Base-by-base conservation (phyloP, 345 rosid species). In the Syzygium aromaticum region DNA sequence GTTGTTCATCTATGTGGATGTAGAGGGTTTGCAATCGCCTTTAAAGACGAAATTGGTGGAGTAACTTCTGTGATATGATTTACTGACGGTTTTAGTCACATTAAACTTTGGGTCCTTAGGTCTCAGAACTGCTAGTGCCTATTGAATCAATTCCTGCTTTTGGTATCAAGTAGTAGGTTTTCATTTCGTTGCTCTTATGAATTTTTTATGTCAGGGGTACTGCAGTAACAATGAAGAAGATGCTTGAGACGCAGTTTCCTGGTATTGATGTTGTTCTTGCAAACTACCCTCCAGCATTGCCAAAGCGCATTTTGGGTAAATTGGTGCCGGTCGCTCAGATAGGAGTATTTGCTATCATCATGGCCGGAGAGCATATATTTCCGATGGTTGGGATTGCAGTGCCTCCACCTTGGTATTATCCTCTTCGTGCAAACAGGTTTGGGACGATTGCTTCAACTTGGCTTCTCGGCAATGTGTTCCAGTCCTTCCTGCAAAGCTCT, bases 391-490 rank as follows among this genome's bases (percentile, higher is more conserved):
- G 99, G 53, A 61, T 95, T 46, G 77, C 87, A 85, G 86, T 92
- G 4, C 97, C 96, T 30, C 98, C 98, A 57, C 94, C 95, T 43
- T 95, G 97, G 98, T 93, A 92, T 88, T 89, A 92, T 87, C 91
- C 93, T 43, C 86, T 96, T 91, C 94, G 96, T 54, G 96, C 96
- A 54, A 97, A 97, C 88, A 94, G 93, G 88, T 97, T 97, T 86
- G 98, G 98, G 78, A 94, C 98, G 78, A 95, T 96, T 86, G 99
- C 99, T 23, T 91, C 95, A 38, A 92, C 96, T 87, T 95, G 98
- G 98, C 98, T 97, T 92, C 87, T 97, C 15, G 99, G 98, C 82
- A 96, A 97, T 90, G 89, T 94, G 61, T 52, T 96, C 88, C 99
- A 96, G 92, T 94, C 98, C 80, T 94, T 93, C 92, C 95, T 95